Evolutionary conservation across 352 stramenopile genomes (phyloP).

Genomic region (Pythium vanterpoolii): DNA sequence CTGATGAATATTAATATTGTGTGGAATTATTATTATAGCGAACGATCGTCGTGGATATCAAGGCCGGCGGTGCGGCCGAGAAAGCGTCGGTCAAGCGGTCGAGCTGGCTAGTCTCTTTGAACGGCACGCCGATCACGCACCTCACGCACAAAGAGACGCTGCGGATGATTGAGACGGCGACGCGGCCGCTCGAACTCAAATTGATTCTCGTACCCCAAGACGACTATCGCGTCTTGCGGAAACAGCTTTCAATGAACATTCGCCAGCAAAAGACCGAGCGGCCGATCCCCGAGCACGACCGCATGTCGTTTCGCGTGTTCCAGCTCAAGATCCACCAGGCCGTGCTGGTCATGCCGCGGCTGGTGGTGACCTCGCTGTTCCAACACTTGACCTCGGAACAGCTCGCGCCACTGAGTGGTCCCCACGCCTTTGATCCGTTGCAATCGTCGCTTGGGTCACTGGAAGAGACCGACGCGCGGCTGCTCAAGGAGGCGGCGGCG

Average conservation of each 20-base stretch:
- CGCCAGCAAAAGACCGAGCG: conserved; percentile 80
- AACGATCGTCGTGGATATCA: conserved; percentile 88
- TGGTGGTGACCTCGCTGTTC: conserved; percentile 61
- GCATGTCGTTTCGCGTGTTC: conserved; percentile 85
- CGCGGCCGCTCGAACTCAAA: conserved; percentile 65
- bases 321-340: conserved; percentile 84
- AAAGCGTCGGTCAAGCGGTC: conserved; percentile 74
- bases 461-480: conserved; percentile 45
- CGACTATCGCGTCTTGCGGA: conserved; percentile 68
- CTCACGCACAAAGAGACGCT: conserved; percentile 86
- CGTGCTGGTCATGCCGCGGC: conserved; percentile 64
- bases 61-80: conserved; percentile 69
- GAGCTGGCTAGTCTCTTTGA: conserved; percentile 82
- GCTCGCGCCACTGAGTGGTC: conserved; percentile 20
- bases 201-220: conserved; percentile 68
- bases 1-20: too few species aligned
- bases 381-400: conserved; percentile 75
- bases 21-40: too few species aligned
- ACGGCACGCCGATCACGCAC: conserved; percentile 67
- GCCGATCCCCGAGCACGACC: conserved; percentile 77
- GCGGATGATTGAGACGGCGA: conserved; percentile 77
- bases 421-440: conserved; percentile 35
- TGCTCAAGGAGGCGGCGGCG: conserved; percentile 52
- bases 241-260: conserved; percentile 83
- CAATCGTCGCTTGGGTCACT: conserved; percentile 19